Percentiles rank a stretch among this genome's conserved stretches.
Evolutionary conservation across 2,329 filamentous ascomycete species (phyloP).

Genomic region (Colletotrichum tropicale): DNA sequence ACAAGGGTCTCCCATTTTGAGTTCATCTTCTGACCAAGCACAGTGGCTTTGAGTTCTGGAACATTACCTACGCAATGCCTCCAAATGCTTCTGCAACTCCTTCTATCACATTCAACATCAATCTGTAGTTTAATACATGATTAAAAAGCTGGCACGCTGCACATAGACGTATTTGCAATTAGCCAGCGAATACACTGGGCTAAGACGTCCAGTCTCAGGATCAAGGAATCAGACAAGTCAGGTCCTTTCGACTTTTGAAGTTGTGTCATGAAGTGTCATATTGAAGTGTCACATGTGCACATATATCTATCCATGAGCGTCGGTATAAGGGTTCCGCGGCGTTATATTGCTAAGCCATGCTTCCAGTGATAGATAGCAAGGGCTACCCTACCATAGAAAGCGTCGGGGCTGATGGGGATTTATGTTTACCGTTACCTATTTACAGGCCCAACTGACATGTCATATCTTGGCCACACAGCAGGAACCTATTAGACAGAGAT

Average conservation of each 20-base stretch:
- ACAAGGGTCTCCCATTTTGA: neutral
- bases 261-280: neutral
- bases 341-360: no score
- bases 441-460: neutral
- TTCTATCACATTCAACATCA: neutral
- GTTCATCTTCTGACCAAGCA: neutral
- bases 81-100: conserved; percentile 24
- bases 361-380: neutral
- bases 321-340: neutral
- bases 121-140: neutral
- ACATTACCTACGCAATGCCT: conserved; percentile 47
- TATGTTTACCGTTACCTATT: fast-evolving
- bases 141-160: neutral
- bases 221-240: neutral
- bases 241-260: neutral
- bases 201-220: no score
- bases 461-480: neutral
- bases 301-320: neutral
- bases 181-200: neutral
- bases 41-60: conserved; percentile 25
- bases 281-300: neutral
- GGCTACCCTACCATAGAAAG: neutral
- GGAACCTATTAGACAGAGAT: neutral
- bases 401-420: neutral
- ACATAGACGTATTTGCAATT: neutral